Conservation (phyloP, 1,284 basidiomycete genomes). For the Ustilago curta region DNA sequence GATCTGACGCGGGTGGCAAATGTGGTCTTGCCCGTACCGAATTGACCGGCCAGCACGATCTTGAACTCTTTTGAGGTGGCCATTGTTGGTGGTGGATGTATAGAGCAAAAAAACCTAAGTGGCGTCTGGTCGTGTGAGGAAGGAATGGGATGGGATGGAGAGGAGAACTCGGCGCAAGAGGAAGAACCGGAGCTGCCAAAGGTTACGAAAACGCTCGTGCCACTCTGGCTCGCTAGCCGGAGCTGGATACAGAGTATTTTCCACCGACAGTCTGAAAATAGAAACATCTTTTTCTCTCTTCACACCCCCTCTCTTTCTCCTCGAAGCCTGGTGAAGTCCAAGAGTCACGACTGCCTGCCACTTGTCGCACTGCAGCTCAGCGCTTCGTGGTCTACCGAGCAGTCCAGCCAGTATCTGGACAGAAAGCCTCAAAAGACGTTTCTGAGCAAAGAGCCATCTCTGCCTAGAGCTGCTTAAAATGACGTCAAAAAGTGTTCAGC, state of each 20-base stretch:
- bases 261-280: constrained; percentile 4
- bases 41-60: constrained; percentile 49
- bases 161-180: not conserved
- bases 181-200: not conserved
- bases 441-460: not conserved
- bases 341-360: no score
- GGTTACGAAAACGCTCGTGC: constrained; percentile 1
- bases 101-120: not conserved
- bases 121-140: constrained; percentile 1
- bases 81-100: constrained; percentile 12
- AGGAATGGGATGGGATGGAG: no score
- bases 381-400: no score
- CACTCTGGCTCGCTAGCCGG: constrained; percentile 1
- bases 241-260: not conserved
- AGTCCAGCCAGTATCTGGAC: not conserved
- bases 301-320: not conserved
- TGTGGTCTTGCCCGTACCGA: constrained; percentile 47
- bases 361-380: no score
- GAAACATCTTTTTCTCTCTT: not conserved
- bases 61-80: constrained; percentile 48
- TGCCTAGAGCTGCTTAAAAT: not conserved
- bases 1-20: constrained; percentile 51
- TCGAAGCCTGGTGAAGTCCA: no score
- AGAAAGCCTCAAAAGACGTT: not conserved
- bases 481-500: not conserved